These are phyloP conservation scores for Oryza punctata DNA, from an alignment of 176 grass and related monocot species.

Conservation along the genomic window DNA sequence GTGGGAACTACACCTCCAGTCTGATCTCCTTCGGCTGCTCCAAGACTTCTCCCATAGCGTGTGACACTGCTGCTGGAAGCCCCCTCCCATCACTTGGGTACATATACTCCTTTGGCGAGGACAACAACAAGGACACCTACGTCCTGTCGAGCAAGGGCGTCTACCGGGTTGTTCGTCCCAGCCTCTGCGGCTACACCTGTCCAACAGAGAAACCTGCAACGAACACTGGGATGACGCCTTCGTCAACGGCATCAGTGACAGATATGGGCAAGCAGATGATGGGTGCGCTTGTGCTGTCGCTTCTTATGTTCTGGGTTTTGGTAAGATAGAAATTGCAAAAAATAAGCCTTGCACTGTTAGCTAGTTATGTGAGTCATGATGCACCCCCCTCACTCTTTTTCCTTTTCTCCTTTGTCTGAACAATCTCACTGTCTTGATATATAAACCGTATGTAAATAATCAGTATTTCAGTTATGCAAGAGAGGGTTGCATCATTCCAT, in stretches of 20 bases:
- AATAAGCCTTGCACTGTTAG: too few species aligned
- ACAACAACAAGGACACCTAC: constrained; percentile 82
- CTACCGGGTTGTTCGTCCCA: constrained; percentile 76
- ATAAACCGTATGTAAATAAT: too few species aligned
- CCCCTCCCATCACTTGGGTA: constrained; percentile 61
- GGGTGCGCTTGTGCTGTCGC: constrained; percentile 26
- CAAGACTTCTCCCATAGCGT: constrained; percentile 53
- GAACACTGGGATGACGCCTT: constrained; percentile 24
- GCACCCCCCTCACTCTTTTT: too few species aligned
- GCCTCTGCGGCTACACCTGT: constrained; percentile 65
- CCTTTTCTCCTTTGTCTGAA: too few species aligned
- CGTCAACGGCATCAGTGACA: constrained; percentile 33
- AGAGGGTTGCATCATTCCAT: too few species aligned
- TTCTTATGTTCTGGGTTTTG: constrained; percentile 37
- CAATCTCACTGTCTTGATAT: too few species aligned
- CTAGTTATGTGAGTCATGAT: too few species aligned
- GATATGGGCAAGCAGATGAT: constrained; percentile 9
- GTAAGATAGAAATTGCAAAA: background rate
- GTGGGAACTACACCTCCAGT: constrained; percentile 61
- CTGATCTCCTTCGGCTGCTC: constrained; percentile 64
- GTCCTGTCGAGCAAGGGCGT: constrained; percentile 68
- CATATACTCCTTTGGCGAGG: constrained; percentile 79
- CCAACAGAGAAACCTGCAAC: constrained; percentile 53
- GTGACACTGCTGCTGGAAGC: constrained; percentile 50
- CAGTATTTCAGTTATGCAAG: too few species aligned